Percentiles rank a stretch among this genome's conserved stretches.
These are phyloP conservation scores for Fusarium sp. DNA, from an alignment of 2,329 filamentous ascomycete species.

Conservation along the genomic window DNA sequence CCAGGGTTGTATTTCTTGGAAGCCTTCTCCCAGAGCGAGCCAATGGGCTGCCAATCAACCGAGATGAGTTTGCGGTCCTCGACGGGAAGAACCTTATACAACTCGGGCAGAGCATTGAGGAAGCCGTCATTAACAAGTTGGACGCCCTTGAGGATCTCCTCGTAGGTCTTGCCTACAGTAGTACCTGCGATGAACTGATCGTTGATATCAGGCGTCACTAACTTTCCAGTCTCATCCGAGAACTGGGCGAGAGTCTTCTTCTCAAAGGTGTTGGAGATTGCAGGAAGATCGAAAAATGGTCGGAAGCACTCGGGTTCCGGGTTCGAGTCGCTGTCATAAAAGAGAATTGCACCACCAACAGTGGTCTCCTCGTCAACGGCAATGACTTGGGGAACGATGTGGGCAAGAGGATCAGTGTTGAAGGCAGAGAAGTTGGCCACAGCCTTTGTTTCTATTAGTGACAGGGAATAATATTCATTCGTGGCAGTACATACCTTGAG, in stretches of 20 bases:
- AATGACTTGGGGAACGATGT: slow-evolving; percentile 33
- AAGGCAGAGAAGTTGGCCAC: slow-evolving; percentile 33
- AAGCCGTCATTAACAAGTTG: slow-evolving; percentile 26
- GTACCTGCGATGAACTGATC: slow-evolving; percentile 35
- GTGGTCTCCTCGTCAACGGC: slow-evolving; percentile 25
- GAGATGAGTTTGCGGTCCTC: slow-evolving; percentile 24
- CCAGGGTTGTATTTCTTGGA: slow-evolving; percentile 24
- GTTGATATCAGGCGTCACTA: slow-evolving; percentile 29
- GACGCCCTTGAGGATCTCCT: slow-evolving; percentile 14
- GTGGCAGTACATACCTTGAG: neutral
- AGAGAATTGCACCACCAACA: slow-evolving; percentile 30
- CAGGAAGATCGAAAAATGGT: slow-evolving; percentile 25
- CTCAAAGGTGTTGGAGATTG: slow-evolving; percentile 24
- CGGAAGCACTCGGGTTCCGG: slow-evolving; percentile 32
- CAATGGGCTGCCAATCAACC: slow-evolving; percentile 34
- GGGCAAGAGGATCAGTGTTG: slow-evolving; percentile 33
- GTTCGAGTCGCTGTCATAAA: slow-evolving; percentile 30
- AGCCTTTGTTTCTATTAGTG: slow-evolving; percentile 1
- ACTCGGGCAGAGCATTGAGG: neutral
- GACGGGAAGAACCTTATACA: slow-evolving; percentile 21
- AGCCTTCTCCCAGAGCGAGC: slow-evolving; percentile 16
- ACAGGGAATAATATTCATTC: accelerated
- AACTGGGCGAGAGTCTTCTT: slow-evolving; percentile 25
- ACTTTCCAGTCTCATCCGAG: slow-evolving; percentile 23
- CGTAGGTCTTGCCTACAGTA: slow-evolving; percentile 23